Conservation (phyloP, 2,329 filamentous ascomycete species). For the Sporothrix inflata region DNA sequence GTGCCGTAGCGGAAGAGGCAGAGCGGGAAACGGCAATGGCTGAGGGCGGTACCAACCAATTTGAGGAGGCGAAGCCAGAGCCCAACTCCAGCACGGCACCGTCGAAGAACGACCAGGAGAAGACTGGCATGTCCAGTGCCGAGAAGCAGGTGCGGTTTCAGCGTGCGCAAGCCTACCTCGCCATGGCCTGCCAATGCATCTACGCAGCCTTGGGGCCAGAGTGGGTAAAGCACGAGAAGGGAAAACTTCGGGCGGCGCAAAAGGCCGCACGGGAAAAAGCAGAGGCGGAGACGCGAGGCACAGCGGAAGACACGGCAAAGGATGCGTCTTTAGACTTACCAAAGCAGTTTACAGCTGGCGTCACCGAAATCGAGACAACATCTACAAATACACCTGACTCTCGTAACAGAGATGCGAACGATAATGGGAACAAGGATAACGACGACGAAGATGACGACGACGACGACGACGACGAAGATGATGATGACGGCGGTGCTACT, state of each 20-base stretch:
- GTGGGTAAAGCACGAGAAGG: constrained; percentile 29
- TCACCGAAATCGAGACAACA: too few species aligned
- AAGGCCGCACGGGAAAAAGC: background rate
- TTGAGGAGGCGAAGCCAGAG: background rate
- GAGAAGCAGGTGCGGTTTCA: constrained; percentile 77
- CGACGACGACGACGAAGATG: background rate
- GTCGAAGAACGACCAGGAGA: background rate
- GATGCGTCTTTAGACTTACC: too few species aligned
- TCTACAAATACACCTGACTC: too few species aligned
- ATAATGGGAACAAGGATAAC: background rate
- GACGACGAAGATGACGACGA: background rate
- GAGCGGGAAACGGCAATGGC: background rate
- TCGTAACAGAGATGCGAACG: background rate
- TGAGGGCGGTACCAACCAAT: background rate
- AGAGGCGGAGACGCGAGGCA: background rate
- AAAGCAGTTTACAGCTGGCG: too few species aligned
- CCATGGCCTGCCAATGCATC: constrained; percentile 69
- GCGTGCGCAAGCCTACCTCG: constrained; percentile 71
- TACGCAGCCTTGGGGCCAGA: constrained; percentile 47
- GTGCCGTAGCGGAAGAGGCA: background rate
- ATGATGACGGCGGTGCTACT: background rate
- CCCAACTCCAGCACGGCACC: background rate
- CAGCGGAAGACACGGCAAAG: too few species aligned
- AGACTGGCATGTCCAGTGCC: constrained; percentile 58
- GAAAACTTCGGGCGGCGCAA: background rate